Evolutionary conservation across 148 eudicot genomes (phyloP).

Genomic region (Mesembryanthemum crystallinum): DNA sequence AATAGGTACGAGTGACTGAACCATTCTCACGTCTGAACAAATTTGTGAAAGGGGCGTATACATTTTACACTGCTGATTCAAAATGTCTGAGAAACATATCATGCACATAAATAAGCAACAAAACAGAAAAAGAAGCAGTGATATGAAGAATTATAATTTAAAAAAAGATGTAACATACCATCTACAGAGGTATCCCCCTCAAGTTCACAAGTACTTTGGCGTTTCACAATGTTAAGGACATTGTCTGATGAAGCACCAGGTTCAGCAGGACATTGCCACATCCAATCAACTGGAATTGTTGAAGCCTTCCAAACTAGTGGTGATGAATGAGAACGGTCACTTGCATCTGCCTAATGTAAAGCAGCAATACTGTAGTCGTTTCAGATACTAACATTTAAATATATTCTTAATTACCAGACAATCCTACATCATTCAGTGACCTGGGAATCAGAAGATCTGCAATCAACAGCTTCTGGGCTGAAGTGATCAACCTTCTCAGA

Average conservation of each 20-base stretch:
- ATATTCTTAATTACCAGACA: not conserved
- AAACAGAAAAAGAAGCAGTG: not conserved
- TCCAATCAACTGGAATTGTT: slow-evolving; percentile 75
- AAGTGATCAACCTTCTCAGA: slow-evolving; percentile 20
- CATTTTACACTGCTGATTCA: slow-evolving; percentile 70
- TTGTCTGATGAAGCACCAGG: slow-evolving; percentile 39
- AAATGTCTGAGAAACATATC: slow-evolving; percentile 51
- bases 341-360: slow-evolving; percentile 60
- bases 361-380: slow-evolving; percentile 19
- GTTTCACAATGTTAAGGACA: slow-evolving; percentile 34
- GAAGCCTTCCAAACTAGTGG: slow-evolving; percentile 63
- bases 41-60: slow-evolving; percentile 85
- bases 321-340: slow-evolving; percentile 25
- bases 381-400: not conserved
- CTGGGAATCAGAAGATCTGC: slow-evolving; percentile 46
- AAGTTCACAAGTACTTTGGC: slow-evolving; percentile 81
- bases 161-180: slow-evolving; percentile 37
- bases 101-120: slow-evolving; percentile 6
- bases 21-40: slow-evolving; percentile 71
- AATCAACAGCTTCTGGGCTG: slow-evolving; percentile 20
- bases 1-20: slow-evolving; percentile 89
- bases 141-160: not conserved
- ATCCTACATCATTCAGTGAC: slow-evolving; percentile 29
- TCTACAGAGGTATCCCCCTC: slow-evolving; percentile 81
- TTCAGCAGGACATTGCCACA: slow-evolving; percentile 53